These are phyloP conservation scores for Ulmus americana DNA, from an alignment of 331 rosid genomes.

Conservation along the genomic window DNA sequence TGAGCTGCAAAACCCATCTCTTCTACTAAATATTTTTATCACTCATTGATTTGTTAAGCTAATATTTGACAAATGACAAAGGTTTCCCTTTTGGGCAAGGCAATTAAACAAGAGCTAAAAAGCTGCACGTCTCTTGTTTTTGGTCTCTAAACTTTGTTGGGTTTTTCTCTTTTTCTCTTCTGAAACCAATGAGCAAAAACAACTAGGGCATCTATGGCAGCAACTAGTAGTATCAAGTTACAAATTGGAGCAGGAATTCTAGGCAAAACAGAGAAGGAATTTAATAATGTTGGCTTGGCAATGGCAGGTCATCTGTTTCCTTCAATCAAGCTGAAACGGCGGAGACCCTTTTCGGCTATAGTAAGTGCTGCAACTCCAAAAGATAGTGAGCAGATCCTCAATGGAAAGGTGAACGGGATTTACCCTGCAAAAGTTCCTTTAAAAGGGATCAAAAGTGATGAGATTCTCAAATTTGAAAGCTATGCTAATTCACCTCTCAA, in stretches of 20 bases:
- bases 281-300: neutral
- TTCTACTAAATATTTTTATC: neutral
- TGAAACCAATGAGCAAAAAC: constrained; percentile 9
- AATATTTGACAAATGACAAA: constrained; percentile 4
- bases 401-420: constrained; percentile 56
- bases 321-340: neutral
- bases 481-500: constrained; percentile 34
- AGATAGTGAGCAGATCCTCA: constrained; percentile 27
- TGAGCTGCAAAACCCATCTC: constrained; percentile 31
- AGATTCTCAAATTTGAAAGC: constrained; percentile 12
- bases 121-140: constrained; percentile 24
- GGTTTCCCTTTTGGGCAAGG: neutral
- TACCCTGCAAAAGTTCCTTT: constrained; percentile 21
- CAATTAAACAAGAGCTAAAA: constrained; percentile 6
- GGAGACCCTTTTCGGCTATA: constrained; percentile 22
- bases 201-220: constrained; percentile 33
- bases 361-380: constrained; percentile 15
- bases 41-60: constrained; percentile 24
- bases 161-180: constrained; percentile 6
- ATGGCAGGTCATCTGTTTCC: neutral
- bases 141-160: constrained; percentile 12
- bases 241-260: constrained; percentile 16
- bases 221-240: constrained; percentile 15
- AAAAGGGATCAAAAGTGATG: constrained; percentile 4
- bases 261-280: constrained; percentile 16